Conservation (phyloP, 371 early-diverging fungal species). For the Syncephalastrum contaminatum region DNA sequence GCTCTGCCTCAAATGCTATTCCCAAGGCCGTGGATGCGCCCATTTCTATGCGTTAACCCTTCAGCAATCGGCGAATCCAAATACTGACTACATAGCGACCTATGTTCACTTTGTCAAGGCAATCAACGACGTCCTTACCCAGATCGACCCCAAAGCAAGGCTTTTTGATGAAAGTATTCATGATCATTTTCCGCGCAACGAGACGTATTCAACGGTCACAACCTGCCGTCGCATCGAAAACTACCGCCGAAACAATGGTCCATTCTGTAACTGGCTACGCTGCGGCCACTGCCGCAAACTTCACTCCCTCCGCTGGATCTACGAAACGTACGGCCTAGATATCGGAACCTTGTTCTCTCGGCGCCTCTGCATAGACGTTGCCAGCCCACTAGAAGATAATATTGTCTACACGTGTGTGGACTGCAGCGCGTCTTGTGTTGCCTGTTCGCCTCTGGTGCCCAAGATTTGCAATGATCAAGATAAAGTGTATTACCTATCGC, state of each 20-base stretch:
- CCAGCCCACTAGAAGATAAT: not conserved
- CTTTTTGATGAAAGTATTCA: not conserved
- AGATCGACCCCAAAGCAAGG: not conserved
- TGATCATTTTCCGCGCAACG: not conserved
- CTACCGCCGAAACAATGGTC: conserved; percentile 18
- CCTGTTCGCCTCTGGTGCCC: not conserved
- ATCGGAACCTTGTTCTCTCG: conserved; percentile 17
- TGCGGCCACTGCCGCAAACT: conserved; percentile 22
- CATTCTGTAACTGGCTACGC: conserved; percentile 9
- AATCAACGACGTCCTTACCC: conserved; percentile 11
- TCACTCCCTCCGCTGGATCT: conserved; percentile 4
- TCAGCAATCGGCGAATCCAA: conserved; percentile 9
- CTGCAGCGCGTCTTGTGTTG: conserved; percentile 17
- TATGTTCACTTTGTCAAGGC: conserved; percentile 13
- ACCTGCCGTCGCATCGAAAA: conserved; percentile 27
- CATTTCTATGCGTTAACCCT: conserved; percentile 27
- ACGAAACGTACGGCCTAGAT: conserved; percentile 8
- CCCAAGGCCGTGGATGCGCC: conserved; percentile 28
- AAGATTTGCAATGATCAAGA: not conserved
- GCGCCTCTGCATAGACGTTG: conserved; percentile 4
- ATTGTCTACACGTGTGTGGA: conserved; percentile 15
- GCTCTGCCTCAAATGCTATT: conserved; percentile 33
- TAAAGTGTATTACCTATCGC: conserved; percentile 18
- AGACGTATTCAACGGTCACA: conserved; percentile 19
- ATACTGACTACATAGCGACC: conserved; percentile 2